phyloP scores from a whole-genome alignment of 495 filamentous ascomycete species.

The Tuber aestivum region DNA sequence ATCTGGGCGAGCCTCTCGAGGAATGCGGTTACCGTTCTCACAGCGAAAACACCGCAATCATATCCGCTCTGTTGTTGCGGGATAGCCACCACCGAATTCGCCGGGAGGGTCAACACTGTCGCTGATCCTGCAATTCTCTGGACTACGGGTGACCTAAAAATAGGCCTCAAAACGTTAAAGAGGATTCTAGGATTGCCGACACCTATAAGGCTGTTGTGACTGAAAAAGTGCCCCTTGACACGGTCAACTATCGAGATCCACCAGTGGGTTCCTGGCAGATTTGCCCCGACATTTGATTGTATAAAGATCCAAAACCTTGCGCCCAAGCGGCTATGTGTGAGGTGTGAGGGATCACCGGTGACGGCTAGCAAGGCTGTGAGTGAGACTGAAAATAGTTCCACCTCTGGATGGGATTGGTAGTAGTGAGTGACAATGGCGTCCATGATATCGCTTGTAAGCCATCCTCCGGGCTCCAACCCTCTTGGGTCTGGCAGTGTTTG shows the following conservation, averaged over 20 bases:
- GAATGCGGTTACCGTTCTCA: slow-evolving; percentile 9
- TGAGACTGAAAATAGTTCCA: neutral
- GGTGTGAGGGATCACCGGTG: neutral
- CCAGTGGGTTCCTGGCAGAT: neutral
- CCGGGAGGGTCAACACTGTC: neutral
- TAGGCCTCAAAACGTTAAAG: neutral
- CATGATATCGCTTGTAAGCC: slow-evolving; percentile 1
- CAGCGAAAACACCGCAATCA: slow-evolving; percentile 18
- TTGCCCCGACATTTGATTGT: neutral
- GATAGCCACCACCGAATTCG: neutral
- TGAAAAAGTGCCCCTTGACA: slow-evolving; percentile 3
- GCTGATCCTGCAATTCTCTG: neutral
- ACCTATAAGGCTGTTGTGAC: neutral
- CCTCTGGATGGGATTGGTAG: neutral
- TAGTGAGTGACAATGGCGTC: neutral
- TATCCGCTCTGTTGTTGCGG: slow-evolving; percentile 7
- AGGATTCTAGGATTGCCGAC: neutral
- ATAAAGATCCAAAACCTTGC: slow-evolving; percentile 19
- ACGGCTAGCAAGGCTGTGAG: neutral
- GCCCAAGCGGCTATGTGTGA: neutral
- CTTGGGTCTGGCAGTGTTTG: neutral
- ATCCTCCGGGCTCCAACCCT: neutral
- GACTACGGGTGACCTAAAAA: neutral
- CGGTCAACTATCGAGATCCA: slow-evolving; percentile 4
- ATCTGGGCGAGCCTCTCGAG: neutral